Percentiles rank a stretch among this genome's conserved stretches.
Conservation (phyloP, 2,329 filamentous ascomycete species). For the Phialophora verrucosa region DNA sequence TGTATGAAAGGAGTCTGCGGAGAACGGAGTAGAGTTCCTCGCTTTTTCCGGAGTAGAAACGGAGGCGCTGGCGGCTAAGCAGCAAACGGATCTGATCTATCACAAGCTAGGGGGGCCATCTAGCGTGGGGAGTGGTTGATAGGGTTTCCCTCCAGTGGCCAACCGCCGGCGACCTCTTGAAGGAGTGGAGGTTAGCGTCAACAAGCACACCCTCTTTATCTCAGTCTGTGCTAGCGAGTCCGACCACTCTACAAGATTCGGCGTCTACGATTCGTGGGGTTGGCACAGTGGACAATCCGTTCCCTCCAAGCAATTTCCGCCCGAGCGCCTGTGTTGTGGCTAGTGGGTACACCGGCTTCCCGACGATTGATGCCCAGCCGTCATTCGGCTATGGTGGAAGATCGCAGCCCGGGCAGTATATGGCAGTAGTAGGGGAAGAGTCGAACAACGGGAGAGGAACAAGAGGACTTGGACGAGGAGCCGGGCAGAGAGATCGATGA, state of each 20-base stretch:
- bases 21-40: neutral
- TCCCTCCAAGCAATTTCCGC: slow-evolving; percentile 29
- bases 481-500: neutral
- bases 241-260: slow-evolving; percentile 21
- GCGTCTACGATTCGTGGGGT: slow-evolving; percentile 26
- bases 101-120: slow-evolving; percentile 25
- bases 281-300: slow-evolving; percentile 20
- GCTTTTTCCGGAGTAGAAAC: slow-evolving; percentile 5
- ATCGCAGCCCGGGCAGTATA: neutral
- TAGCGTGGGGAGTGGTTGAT: slow-evolving; percentile 33
- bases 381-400: slow-evolving; percentile 10
- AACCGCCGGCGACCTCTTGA: slow-evolving; percentile 14
- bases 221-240: slow-evolving; percentile 23
- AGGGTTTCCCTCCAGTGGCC: slow-evolving; percentile 11
- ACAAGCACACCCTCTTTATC: slow-evolving; percentile 21
- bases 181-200: slow-evolving; percentile 7
- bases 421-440: neutral
- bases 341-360: slow-evolving; percentile 11
- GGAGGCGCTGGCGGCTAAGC: slow-evolving; percentile 29
- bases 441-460: neutral
- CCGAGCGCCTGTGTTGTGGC: slow-evolving; percentile 21
- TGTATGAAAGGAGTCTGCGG: neutral
- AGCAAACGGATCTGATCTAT: slow-evolving; percentile 22
- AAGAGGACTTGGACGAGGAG: neutral
- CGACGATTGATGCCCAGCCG: slow-evolving; percentile 20